Evolutionary conservation across 2,329 filamentous ascomycete species (phyloP), one percentile per base, ranked within the genome.

Genomic region (Ophiosphaerella narmari): DNA sequence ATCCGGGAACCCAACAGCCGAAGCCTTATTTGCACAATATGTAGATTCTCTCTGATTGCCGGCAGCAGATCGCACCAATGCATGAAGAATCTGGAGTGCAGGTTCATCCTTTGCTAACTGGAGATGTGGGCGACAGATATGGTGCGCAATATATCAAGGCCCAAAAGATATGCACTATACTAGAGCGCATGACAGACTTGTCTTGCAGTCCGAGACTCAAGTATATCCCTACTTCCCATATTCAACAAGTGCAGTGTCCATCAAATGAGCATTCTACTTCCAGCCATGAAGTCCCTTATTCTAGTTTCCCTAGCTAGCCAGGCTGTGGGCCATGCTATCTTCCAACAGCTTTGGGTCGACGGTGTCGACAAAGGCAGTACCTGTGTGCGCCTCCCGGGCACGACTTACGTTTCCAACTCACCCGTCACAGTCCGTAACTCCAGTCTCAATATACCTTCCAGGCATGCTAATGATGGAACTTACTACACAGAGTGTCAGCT

Each of bases 401-500:
- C 46, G 24, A 48, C 12, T 35, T 48, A 48, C 23, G 46, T 26
- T 18, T 57, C 43, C 62, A 85, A 65, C 50, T 64, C 48, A 41
- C 62, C 65, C 3, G 54, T 70, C 9, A 52, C 72, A 18, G 42
- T 44, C 23, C 24, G 31, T 11, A 24, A 11, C n/a, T 77, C 83
- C 61, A 32, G 1, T 11, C 21, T 1, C 16, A 2, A n/a, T 18
- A 14, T 6, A 37, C 5, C 23, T 7, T 9, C 13, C 11, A 16
- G 6, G 1, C 11, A 16, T 9, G 40, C 52, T 48, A 65, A 62
- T 47, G 47, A 43, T 5, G 80, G 80, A 39, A 77, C 82, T 62
- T 31, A 74, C 71, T 16, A n/a, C n/a, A 16, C 8, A 44, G 42
- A 78, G 82, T 61, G 80, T 84, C 8, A 76, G 69, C 24, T 78